Evolutionary conservation across 805 yeast species (phyloP), one percentile per base, ranked within the genome.

Genomic region (Saturnispora quitensis): DNA sequence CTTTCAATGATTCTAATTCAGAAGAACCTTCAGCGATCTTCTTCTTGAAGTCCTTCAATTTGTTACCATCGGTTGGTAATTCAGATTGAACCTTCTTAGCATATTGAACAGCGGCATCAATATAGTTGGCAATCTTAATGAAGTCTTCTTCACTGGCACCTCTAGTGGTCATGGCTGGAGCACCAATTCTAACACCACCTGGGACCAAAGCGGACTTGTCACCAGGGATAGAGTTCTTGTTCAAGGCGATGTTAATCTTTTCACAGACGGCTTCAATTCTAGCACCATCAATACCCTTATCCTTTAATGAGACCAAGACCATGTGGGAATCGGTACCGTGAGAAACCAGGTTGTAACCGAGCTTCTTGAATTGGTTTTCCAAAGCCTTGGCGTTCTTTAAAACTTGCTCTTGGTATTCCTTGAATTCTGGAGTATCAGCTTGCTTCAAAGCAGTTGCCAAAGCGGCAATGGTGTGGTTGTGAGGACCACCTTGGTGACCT

Each of bases 401-500:
- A 28, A 91, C 96, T 60, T 80, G 78, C 65, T 79, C 71, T 73
- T 91, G 98, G 74, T 91, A 91, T 62, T 80, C 76, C 68, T 79
- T 84, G 75, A 83, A 91, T 69, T 88, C 97, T 38, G 96, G 95
- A 45, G 91, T 76, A 49, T 80, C 74, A 52, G 96, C 90, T 75
- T 91, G 98, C 67, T 88, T 88, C 64, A 91, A 78, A 38, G 98
- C 98, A 53, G 89, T 91, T 33, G 98, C 95, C 61, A 91, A 76
- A 20, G 98, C 98, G 57, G 96, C 82, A 65, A 91, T 91, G 62
- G 98, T 91, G 73, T 91, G 97, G 75, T 91, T 91, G 72, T 91
- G 98, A 60, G 99, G 99, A 66, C 99, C 99, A 76, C 99, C 99
- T 76, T 91, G 99, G 71, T 91, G 98, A 58, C 95, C 98, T 61